Evolutionary conservation across 306 rosid species (phyloP).

Genomic region (Fragaria vesca): DNA sequence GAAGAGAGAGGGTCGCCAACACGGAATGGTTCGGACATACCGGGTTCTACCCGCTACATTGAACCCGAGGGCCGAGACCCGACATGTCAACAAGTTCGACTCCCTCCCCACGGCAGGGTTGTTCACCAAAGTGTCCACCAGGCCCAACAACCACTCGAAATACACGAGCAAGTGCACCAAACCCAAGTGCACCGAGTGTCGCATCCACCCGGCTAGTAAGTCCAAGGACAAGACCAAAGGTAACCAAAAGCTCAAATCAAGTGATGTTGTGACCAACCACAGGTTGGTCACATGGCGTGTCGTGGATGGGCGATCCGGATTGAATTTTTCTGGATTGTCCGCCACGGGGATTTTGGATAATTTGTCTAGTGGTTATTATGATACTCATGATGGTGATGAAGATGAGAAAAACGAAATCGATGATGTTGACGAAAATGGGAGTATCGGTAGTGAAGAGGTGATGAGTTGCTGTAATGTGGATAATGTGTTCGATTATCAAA

Average conservation of each 20-base stretch:
- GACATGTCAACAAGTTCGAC: constrained; percentile 34
- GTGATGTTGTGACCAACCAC: constrained; percentile 23
- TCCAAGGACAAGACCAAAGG: constrained; percentile 64
- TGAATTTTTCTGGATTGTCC: constrained; percentile 25
- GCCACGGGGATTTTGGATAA: constrained; percentile 43
- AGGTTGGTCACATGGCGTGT: constrained; percentile 38
- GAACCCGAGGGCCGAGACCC: constrained; percentile 45
- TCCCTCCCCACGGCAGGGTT: constrained; percentile 53
- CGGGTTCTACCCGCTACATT: constrained; percentile 40
- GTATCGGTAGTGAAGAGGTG: constrained; percentile 13
- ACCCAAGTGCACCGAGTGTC: constrained; percentile 44
- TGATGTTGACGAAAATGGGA: constrained; percentile 12
- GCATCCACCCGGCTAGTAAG: constrained; percentile 50
- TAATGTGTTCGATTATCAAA: constrained; percentile 28
- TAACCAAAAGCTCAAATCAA: constrained; percentile 36
- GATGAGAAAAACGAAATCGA: not conserved
- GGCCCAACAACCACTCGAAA: constrained; percentile 77
- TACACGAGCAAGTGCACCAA: constrained; percentile 63
- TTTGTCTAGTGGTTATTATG: not conserved
- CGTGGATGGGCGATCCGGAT: constrained; percentile 13
- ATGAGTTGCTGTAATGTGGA: constrained; percentile 36
- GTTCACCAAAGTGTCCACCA: constrained; percentile 55
- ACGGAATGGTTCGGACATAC: constrained; percentile 63
- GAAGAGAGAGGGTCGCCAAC: constrained; percentile 88
- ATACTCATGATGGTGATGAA: constrained; percentile 6